Conservation (phyloP, 768 basidiomycete genomes). For the Lactarius pseudohatsudake region DNA sequence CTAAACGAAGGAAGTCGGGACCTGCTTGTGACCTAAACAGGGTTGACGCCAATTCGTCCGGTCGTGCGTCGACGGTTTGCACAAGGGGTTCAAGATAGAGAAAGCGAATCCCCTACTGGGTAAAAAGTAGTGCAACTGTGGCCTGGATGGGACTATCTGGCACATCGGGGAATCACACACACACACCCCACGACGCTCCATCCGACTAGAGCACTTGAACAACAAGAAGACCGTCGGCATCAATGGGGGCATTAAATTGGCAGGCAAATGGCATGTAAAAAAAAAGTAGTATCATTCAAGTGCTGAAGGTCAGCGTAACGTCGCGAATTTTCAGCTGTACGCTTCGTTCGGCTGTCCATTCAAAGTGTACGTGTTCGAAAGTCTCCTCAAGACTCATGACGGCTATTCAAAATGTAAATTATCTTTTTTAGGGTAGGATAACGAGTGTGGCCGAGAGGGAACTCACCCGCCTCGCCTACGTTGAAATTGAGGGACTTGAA, state of each 20-base stretch:
- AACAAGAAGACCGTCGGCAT: neutral
- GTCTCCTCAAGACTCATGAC: constrained; percentile 61
- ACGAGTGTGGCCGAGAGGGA: neutral
- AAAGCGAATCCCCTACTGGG: neutral
- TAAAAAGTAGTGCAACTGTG: neutral
- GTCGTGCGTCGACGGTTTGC: neutral
- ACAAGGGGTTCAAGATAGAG: neutral
- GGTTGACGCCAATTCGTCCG: neutral
- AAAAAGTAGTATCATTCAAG: constrained; percentile 38
- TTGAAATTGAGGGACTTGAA: constrained; percentile 88
- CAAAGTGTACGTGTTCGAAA: constrained; percentile 72
- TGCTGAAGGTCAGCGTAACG: constrained; percentile 83
- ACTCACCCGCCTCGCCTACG: constrained; percentile 78
- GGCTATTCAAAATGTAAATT: constrained; percentile 35
- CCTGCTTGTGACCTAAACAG: neutral
- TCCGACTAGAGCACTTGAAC: neutral
- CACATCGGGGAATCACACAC: neutral
- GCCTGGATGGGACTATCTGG: neutral
- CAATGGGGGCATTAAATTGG: neutral
- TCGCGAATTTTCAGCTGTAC: constrained; percentile 83
- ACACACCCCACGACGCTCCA: neutral
- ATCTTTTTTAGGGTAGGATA: neutral
- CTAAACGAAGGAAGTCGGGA: no score
- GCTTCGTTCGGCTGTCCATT: constrained; percentile 82
- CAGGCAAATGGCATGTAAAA: neutral